phyloP scores from a whole-genome alignment of 768 basidiomycete genomes.

The Imleria badia region DNA sequence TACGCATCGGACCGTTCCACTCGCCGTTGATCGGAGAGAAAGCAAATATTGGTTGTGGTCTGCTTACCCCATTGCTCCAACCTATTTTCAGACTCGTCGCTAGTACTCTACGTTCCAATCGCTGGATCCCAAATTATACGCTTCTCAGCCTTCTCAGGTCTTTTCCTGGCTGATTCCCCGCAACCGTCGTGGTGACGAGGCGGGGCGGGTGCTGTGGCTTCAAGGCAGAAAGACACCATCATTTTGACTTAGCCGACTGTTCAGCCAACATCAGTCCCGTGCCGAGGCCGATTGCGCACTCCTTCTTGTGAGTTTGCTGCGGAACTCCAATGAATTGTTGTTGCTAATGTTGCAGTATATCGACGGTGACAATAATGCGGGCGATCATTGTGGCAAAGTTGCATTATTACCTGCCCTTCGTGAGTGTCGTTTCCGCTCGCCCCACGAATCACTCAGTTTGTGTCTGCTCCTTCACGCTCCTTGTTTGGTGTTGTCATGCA shows the following conservation, averaged over 20 bases:
- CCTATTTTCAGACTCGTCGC: neutral
- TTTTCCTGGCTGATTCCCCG: neutral
- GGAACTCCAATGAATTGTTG: neutral
- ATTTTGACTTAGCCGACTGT: too few species aligned
- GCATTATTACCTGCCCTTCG: too few species aligned
- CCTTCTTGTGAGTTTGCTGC: neutral
- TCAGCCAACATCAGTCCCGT: too few species aligned
- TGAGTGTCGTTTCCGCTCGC: too few species aligned
- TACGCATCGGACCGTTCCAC: neutral
- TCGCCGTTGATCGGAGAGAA: neutral
- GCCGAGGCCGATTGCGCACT: too few species aligned
- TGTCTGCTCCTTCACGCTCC: too few species aligned
- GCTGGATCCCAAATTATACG: neutral
- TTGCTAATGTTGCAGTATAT: neutral
- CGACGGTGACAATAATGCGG: neutral
- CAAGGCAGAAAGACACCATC: too few species aligned
- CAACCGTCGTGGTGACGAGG: neutral
- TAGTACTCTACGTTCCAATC: neutral
- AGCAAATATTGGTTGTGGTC: neutral
- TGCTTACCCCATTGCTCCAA: neutral
- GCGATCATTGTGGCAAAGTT: neutral
- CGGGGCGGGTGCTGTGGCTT: neutral
- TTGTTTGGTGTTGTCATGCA: too few species aligned
- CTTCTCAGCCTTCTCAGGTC: neutral
- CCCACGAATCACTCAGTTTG: too few species aligned